These are phyloP conservation scores for Erigeron philadelphicus DNA, from an alignment of 140 eudicot species.

Conservation along the genomic window DNA sequence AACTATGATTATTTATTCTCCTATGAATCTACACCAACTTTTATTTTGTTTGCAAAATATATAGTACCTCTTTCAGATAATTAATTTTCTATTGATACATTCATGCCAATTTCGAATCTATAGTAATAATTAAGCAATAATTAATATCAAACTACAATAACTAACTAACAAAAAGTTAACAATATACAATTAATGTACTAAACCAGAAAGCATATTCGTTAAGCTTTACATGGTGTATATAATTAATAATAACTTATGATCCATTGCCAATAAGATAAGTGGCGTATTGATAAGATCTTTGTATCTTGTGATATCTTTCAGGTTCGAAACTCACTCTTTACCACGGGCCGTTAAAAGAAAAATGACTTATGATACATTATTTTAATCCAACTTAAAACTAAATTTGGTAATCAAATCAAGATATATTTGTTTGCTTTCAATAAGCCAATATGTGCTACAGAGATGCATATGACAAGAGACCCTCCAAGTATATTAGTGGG, in stretches of 20 bases:
- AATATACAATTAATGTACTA: not conserved
- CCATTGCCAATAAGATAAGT: no score
- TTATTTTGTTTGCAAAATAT: not conserved
- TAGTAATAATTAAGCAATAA: slow-evolving; percentile 6
- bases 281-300: no score
- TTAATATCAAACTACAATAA: not conserved
- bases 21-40: slow-evolving; percentile 12
- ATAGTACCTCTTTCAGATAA: not conserved
- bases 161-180: not conserved
- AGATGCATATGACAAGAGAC: not conserved
- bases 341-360: no score
- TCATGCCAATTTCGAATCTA: not conserved
- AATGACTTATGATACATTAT: no score
- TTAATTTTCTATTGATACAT: slow-evolving; percentile 7
- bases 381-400: not conserved
- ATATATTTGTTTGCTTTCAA: not conserved
- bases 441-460: slow-evolving; percentile 11
- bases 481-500: slow-evolving; percentile 20
- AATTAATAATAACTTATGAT: no score
- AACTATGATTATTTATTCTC: not conserved
- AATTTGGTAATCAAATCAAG: not conserved
- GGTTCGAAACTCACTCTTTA: no score
- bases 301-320: no score
- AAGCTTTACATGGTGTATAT: slow-evolving; percentile 19
- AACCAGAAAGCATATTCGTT: slow-evolving; percentile 24